A percentile compares a stretch with the other conserved stretches of the same genome.
Evolutionary conservation across 306 rosid species (phyloP).

Genomic region (Senna siamea): DNA sequence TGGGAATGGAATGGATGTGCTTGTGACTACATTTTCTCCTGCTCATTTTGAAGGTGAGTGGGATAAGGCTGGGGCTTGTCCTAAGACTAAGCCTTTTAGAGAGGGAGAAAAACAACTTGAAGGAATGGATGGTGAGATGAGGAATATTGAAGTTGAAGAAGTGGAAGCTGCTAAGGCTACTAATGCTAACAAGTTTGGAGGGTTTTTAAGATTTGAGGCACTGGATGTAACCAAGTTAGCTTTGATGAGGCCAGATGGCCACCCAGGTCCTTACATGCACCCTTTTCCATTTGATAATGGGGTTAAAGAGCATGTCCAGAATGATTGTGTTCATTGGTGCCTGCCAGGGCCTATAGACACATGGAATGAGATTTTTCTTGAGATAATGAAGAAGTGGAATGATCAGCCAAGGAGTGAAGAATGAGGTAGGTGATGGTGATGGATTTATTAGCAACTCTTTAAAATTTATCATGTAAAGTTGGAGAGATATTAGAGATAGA

Average conservation of each 20-base stretch:
- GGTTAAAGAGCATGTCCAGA: conserved; percentile 65
- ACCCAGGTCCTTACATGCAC: conserved; percentile 90
- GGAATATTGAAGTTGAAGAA: conserved; percentile 71
- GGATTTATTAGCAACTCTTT: too few species aligned
- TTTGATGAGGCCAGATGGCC: conserved; percentile 86
- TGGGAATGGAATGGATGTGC: conserved; percentile 54
- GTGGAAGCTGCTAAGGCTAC: conserved; percentile 63
- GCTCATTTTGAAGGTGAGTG: conserved; percentile 92
- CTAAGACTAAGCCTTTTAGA: conserved; percentile 61
- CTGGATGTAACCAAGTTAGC: conserved; percentile 76
- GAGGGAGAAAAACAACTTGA: conserved; percentile 63
- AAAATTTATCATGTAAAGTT: too few species aligned
- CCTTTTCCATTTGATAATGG: conserved; percentile 78
- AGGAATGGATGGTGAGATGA: conserved; percentile 85
- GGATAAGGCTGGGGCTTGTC: conserved; percentile 90
- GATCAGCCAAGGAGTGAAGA: conserved; percentile 24
- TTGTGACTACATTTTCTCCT: conserved; percentile 87
- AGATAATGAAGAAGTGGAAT: conserved; percentile 61
- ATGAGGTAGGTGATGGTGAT: conserved; percentile 23
- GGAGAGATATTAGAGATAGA: too few species aligned
- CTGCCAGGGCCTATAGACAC: conserved; percentile 90
- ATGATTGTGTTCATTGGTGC: conserved; percentile 98
- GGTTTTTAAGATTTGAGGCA: conserved; percentile 56
- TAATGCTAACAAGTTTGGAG: too few species aligned
- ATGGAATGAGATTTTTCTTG: conserved; percentile 82